Conservation (phyloP, 257 asterid species). For the Nicotiana noctiflora region DNA sequence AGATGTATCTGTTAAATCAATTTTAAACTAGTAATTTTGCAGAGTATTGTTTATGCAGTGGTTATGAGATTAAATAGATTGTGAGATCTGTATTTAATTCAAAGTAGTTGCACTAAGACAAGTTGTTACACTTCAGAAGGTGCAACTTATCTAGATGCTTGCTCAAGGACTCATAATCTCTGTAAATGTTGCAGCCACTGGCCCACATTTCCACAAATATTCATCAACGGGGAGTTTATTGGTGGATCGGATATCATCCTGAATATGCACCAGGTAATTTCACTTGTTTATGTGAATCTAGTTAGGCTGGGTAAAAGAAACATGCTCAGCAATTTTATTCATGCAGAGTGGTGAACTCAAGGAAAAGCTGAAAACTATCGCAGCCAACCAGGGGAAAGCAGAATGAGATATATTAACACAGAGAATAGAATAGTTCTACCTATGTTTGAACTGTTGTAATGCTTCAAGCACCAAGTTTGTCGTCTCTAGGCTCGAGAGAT, state of each 20-base stretch:
- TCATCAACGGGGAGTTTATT: slow-evolving; percentile 81
- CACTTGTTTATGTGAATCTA: not conserved
- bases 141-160: not conserved
- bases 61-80: not conserved
- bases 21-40: not conserved
- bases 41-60: not conserved
- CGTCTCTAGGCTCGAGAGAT: not conserved
- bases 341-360: slow-evolving; percentile 75
- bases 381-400: slow-evolving; percentile 28
- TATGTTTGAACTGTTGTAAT: not conserved
- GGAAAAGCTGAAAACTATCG: slow-evolving; percentile 44
- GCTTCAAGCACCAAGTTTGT: not conserved
- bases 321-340: slow-evolving; percentile 11
- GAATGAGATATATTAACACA: slow-evolving; percentile 11
- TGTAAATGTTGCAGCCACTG: slow-evolving; percentile 58
- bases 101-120: not conserved
- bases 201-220: slow-evolving; percentile 98
- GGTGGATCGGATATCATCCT: slow-evolving; percentile 99
- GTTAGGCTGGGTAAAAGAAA: not conserved
- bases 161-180: not conserved
- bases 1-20: not conserved
- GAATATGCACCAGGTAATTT: slow-evolving; percentile 78
- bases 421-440: not conserved
- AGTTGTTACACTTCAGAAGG: not conserved
- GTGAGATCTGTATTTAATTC: not conserved